Conservation (phyloP, 345 rosid genomes). For the Mangifera indica region DNA sequence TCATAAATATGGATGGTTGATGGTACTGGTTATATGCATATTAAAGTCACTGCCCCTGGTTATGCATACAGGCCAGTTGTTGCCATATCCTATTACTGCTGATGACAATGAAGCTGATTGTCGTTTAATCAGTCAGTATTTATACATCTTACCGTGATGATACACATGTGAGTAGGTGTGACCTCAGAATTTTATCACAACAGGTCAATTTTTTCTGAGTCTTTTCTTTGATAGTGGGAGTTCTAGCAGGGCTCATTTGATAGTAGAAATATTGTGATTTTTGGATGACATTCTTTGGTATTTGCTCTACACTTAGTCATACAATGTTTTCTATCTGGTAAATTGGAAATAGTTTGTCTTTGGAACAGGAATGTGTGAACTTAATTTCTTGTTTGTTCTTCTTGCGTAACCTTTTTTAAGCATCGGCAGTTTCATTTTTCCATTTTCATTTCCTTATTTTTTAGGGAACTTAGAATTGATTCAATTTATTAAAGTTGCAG, state of each 20-base stretch:
- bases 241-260: slow-evolving; percentile 8
- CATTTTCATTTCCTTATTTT: not conserved
- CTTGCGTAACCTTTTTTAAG: not conserved
- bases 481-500: not conserved
- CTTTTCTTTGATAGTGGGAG: not conserved
- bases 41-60: slow-evolving; percentile 9
- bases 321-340: not conserved
- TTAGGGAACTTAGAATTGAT: not conserved
- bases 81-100: slow-evolving; percentile 11
- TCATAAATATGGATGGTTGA: slow-evolving; percentile 19
- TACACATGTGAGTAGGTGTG: slow-evolving; percentile 7
- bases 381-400: not conserved
- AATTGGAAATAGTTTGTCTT: not conserved
- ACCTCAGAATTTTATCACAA: slow-evolving; percentile 12
- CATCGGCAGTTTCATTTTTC: not conserved
- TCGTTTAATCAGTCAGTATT: slow-evolving; percentile 19
- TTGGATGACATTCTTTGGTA: slow-evolving; percentile 11
- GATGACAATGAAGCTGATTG: slow-evolving; percentile 20
- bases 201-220: not conserved
- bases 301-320: slow-evolving; percentile 11
- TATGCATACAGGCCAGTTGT: slow-evolving; percentile 13
- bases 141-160: slow-evolving; percentile 2
- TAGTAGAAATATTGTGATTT: slow-evolving; percentile 13
- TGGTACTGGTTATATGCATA: slow-evolving; percentile 6
- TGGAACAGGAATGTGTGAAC: not conserved